Conservation (phyloP, 192 early-diverging fungal genomes). For the Jimgerdemannia lactiflua region DNA sequence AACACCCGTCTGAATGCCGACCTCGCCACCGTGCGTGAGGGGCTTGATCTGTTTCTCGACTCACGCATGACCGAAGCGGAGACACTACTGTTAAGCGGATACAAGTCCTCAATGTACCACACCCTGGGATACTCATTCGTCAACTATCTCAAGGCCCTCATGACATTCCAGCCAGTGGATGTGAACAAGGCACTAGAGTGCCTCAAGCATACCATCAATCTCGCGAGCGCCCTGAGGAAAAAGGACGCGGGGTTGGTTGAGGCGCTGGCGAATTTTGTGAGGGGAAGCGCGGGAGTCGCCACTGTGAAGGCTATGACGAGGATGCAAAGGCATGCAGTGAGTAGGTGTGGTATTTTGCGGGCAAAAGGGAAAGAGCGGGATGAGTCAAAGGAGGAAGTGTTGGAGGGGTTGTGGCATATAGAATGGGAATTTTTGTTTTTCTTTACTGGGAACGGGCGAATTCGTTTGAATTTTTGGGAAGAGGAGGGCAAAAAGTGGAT, state of each 20-base stretch:
- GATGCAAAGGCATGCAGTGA: constrained; percentile 62
- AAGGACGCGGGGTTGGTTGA: constrained; percentile 45
- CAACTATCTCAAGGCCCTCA: constrained; percentile 61
- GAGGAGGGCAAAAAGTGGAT: no score
- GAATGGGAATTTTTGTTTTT: no score
- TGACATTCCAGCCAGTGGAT: constrained; percentile 77
- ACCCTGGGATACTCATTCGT: constrained; percentile 73
- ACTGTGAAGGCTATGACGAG: constrained; percentile 49
- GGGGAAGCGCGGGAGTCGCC: constrained; percentile 38
- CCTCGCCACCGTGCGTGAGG: constrained; percentile 51
- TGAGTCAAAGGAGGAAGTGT: neutral
- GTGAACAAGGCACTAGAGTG: constrained; percentile 61
- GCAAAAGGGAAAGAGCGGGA: constrained; percentile 8
- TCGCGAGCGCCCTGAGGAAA: constrained; percentile 63
- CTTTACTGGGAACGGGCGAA: no score
- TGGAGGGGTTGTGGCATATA: neutral
- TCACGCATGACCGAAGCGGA: constrained; percentile 72
- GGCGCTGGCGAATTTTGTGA: constrained; percentile 41
- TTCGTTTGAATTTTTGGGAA: no score
- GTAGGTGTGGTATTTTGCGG: constrained; percentile 12
- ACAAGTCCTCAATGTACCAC: constrained; percentile 60
- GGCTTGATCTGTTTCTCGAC: constrained; percentile 76
- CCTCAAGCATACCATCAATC: constrained; percentile 57
- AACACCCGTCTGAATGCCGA: constrained; percentile 54
- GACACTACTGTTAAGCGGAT: constrained; percentile 38